These are phyloP conservation scores for Thielaviopsis punctulata DNA, from an alignment of 2,329 filamentous ascomycete genomes.

Conservation along the genomic window DNA sequence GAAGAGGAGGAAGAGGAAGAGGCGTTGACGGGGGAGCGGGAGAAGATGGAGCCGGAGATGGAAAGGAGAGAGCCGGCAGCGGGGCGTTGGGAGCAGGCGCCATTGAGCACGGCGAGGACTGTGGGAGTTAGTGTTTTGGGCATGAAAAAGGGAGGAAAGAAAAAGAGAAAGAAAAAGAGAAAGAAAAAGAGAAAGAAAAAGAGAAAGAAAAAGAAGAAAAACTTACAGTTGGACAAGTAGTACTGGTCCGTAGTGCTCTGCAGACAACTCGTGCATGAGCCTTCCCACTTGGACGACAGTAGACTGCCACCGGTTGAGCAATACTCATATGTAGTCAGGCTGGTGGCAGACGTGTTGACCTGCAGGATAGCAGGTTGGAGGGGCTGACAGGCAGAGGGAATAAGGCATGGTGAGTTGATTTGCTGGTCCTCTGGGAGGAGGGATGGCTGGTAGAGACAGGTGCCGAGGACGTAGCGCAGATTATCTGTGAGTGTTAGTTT, in stretches of 20 bases:
- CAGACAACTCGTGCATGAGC: constrained; percentile 27
- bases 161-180: no score
- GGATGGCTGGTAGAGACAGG: constrained; percentile 26
- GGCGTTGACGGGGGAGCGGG: constrained; percentile 22
- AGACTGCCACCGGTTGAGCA: constrained; percentile 23
- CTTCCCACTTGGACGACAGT: constrained; percentile 19
- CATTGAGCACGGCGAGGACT: constrained; percentile 31
- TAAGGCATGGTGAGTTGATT: constrained; percentile 26
- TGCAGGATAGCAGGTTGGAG: constrained; percentile 23
- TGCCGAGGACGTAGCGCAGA: constrained; percentile 28
- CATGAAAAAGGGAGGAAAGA: background rate
- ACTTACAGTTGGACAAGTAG: constrained; percentile 33
- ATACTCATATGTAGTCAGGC: constrained; percentile 22
- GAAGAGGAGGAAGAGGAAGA: constrained; percentile 15
- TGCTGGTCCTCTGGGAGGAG: constrained; percentile 18
- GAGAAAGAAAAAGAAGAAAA: background rate
- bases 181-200: background rate
- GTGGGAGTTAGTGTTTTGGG: constrained; percentile 9
- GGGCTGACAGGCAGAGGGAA: constrained; percentile 24
- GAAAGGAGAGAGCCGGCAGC: constrained; percentile 21
- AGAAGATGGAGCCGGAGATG: constrained; percentile 28
- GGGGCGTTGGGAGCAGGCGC: constrained; percentile 30
- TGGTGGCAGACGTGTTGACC: constrained; percentile 17
- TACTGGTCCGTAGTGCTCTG: constrained; percentile 22
- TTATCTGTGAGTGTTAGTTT: constrained; percentile 26